A percentile compares a stretch with the other conserved stretches of the same genome.
These are phyloP conservation scores for Trichophyton benhamiae DNA, from an alignment of 2,329 filamentous ascomycete genomes.

Conservation along the genomic window DNA sequence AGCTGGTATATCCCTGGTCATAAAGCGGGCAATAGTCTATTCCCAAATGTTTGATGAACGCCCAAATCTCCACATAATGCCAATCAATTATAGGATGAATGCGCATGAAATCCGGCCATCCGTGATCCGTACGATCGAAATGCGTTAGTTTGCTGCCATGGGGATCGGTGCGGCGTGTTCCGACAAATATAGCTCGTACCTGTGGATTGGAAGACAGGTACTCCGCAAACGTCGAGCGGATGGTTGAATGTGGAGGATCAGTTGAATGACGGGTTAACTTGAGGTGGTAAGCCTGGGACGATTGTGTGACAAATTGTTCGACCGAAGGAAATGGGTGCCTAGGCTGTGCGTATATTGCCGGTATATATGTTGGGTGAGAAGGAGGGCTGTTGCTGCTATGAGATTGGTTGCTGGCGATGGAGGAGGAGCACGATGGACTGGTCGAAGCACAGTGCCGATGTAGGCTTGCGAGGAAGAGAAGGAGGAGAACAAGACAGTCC, in stretches of 20 bases:
- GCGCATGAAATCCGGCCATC: constrained; percentile 86
- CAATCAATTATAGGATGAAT: constrained; percentile 95
- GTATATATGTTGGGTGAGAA: constrained; percentile 37
- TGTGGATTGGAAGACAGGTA: constrained; percentile 47
- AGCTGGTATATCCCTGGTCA: constrained; percentile 75
- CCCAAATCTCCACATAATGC: constrained; percentile 93
- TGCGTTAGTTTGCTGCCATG: constrained; percentile 66
- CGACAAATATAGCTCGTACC: constrained; percentile 72
- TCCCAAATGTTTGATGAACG: constrained; percentile 58
- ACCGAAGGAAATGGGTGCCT: constrained; percentile 74
- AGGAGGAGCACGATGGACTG: constrained; percentile 3
- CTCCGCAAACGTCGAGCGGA: constrained; percentile 66
- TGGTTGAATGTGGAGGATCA: constrained; percentile 44
- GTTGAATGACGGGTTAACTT: constrained; percentile 58
- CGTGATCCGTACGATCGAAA: constrained; percentile 77
- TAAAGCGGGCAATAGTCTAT: constrained; percentile 82
- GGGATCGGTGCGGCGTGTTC: constrained; percentile 81
- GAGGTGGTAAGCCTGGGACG: constrained; percentile 59
- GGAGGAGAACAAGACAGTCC: constrained; percentile 84
- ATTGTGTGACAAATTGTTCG: constrained; percentile 64
- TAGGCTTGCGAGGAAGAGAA: constrained; percentile 64
- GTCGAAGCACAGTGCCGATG: constrained; percentile 16
- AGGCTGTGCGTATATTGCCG: constrained; percentile 81
- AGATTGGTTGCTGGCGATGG: not conserved
- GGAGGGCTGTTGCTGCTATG: not conserved